Percentiles rank a stretch among this genome's conserved stretches.
Conservation (phyloP, 2,329 filamentous ascomycete species). For the Thielaviopsis punctulata region DNA sequence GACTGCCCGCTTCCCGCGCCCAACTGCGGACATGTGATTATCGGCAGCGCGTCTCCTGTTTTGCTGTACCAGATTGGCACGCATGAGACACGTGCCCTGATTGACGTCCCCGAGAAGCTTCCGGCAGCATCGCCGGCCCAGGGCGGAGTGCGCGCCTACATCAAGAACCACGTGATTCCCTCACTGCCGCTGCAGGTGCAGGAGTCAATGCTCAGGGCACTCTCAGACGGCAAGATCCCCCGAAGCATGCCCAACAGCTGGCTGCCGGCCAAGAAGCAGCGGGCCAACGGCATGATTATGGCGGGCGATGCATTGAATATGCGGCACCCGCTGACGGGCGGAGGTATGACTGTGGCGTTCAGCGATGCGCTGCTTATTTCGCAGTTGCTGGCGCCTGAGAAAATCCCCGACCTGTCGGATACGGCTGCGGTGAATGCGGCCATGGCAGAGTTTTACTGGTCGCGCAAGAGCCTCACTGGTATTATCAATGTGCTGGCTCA, state of each 20-base stretch:
- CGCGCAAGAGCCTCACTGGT: slow-evolving; percentile 60
- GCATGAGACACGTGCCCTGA: slow-evolving; percentile 76
- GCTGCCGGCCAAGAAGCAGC: slow-evolving; percentile 55
- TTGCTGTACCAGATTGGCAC: slow-evolving; percentile 95
- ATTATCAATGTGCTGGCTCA: slow-evolving; percentile 98
- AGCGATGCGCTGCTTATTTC: slow-evolving; percentile 74
- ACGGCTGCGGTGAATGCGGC: slow-evolving; percentile 46
- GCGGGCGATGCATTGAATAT: slow-evolving; percentile 96
- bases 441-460: slow-evolving; percentile 70
- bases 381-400: slow-evolving; percentile 51
- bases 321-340: slow-evolving; percentile 94
- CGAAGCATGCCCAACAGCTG: slow-evolving; percentile 89
- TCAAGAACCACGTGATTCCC: slow-evolving; percentile 64
- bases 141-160: slow-evolving; percentile 74
- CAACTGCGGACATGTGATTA: slow-evolving; percentile 72
- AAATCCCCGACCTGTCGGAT: slow-evolving; percentile 53
- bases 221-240: slow-evolving; percentile 63
- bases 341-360: slow-evolving; percentile 95
- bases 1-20: slow-evolving; percentile 64
- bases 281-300: slow-evolving; percentile 48
- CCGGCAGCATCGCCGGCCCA: slow-evolving; percentile 54
- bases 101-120: slow-evolving; percentile 69
- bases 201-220: slow-evolving; percentile 56
- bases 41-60: slow-evolving; percentile 58
- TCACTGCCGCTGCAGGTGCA: slow-evolving; percentile 54